Conservation (phyloP, 2,329 filamentous ascomycete genomes). For the Bertia moriformis region DNA sequence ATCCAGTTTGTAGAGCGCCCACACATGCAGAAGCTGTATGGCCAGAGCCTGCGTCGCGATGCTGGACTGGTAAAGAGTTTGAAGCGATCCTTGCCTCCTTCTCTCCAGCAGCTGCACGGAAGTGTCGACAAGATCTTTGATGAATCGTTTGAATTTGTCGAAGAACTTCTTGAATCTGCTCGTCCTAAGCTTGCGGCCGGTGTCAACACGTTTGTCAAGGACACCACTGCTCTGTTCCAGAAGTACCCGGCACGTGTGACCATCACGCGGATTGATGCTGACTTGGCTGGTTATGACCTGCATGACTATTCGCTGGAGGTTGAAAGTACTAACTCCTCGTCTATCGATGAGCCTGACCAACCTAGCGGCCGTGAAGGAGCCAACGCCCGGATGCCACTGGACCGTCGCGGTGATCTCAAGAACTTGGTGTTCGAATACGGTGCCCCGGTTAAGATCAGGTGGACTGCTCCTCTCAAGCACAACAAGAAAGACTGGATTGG, state of each 20-base stretch:
- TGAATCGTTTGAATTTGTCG: slow-evolving; percentile 75
- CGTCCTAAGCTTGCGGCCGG: slow-evolving; percentile 75
- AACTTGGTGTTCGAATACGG: slow-evolving; percentile 60
- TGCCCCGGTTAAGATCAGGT: slow-evolving; percentile 74
- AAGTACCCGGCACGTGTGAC: slow-evolving; percentile 77
- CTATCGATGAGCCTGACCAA: slow-evolving; percentile 37
- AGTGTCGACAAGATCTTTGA: slow-evolving; percentile 78
- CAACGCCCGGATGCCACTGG: slow-evolving; percentile 15
- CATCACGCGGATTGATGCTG: slow-evolving; percentile 64
- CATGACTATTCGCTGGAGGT: slow-evolving; percentile 69
- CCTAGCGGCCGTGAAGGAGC: slow-evolving; percentile 62
- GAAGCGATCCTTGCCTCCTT: slow-evolving; percentile 69
- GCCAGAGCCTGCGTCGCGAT: slow-evolving; percentile 66
- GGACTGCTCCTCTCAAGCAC: slow-evolving; percentile 79
- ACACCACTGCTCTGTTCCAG: slow-evolving; percentile 77
- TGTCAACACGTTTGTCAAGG: slow-evolving; percentile 73
- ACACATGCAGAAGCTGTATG: slow-evolving; percentile 97
- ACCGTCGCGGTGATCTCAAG: slow-evolving; percentile 1
- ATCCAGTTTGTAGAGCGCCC: slow-evolving; percentile 88
- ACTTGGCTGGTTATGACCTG: slow-evolving; percentile 65
- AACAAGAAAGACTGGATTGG: slow-evolving; percentile 90
- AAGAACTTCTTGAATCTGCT: slow-evolving; percentile 76
- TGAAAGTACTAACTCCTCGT: slow-evolving; percentile 44
- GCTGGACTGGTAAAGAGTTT: slow-evolving; percentile 87
- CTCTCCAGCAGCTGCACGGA: slow-evolving; percentile 69